Evolutionary conservation across 1,284 basidiomycete genomes (phyloP), one percentile per base, ranked within the genome.

Genomic region (Neonothopanus nambi): DNA sequence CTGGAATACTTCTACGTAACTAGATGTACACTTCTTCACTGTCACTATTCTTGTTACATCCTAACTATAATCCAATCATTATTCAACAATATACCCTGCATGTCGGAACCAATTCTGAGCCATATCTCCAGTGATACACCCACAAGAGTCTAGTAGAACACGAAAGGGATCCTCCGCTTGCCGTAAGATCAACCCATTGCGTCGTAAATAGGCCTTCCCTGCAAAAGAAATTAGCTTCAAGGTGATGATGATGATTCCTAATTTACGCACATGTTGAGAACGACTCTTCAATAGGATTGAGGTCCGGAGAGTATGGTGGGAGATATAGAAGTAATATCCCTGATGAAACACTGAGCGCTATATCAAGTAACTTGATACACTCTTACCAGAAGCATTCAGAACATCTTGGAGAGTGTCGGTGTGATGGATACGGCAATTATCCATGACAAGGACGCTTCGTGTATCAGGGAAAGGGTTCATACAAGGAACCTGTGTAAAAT

Each of bases 221-320:
- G n/a, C n/a, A 33, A 33, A 30, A 13, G 8, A 23, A 5, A 21
- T 42, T 7, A 28, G 40, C 13, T n/a, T 24, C 30, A 9, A 28
- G 11, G 11, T 28, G 26, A 5, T 28, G 5, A 28, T 28, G 5
- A 28, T 28, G 11, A 5, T 28, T 11, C 5, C 26, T 28, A 11
- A 23, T 5, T 44, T 24, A 56, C 51, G 15, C 47, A 64, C 55
- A 39, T 7, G 58, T 46, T 55, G 62, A 64, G 53, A 68, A 68
- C 9, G 58, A 65, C 37, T 66, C 64, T 47, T 67, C 57, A 7
- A 68, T 67, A 1, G 58, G 64, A 30, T 63, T 67, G 11, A 67
- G 53, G 41, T 68, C 58, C 1, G 63, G 67, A 0, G 61, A 67
- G 48, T 67, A 67, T 3, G 63, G 55, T 0, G 52, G 60, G 2